Evolutionary conservation across 2,329 filamentous ascomycete genomes (phyloP).

Genomic region (Delphinella strobiligena): DNA sequence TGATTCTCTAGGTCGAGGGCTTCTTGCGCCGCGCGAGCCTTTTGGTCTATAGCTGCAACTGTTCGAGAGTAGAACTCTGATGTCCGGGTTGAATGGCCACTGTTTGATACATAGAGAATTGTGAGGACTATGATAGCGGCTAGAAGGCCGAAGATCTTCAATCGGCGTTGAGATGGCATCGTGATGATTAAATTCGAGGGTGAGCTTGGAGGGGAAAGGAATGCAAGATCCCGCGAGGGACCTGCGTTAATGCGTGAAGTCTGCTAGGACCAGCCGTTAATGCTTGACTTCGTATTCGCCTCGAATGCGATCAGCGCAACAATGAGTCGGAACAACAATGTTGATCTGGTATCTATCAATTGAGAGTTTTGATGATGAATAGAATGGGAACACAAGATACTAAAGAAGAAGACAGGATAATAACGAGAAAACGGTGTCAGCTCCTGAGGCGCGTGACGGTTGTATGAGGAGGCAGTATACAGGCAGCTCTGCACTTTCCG

Average conservation of each 20-base stretch:
- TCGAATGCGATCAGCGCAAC: neutral
- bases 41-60: constrained; percentile 40
- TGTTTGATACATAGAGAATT: constrained; percentile 61
- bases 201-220: neutral
- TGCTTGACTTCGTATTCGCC: neutral
- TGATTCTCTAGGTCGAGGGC: constrained; percentile 6
- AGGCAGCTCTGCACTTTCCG: no score
- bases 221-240: neutral
- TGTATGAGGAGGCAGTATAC: no score
- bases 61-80: constrained; percentile 47
- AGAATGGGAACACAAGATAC: no score
- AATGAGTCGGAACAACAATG: no score
- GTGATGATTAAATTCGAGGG: neutral
- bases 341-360: no score
- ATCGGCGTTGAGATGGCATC: constrained; percentile 9
- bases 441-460: neutral
- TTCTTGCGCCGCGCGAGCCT: constrained; percentile 12
- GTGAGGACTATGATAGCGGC: constrained; percentile 53
- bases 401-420: no score
- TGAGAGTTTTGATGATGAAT: no score
- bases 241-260: neutral
- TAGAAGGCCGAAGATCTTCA: constrained; percentile 32
- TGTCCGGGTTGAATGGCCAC: constrained; percentile 39
- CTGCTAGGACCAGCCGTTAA: no score
- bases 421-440: neutral